Conservation (phyloP, 495 filamentous ascomycete genomes). For the Hypomontagnella monticulosa region DNA sequence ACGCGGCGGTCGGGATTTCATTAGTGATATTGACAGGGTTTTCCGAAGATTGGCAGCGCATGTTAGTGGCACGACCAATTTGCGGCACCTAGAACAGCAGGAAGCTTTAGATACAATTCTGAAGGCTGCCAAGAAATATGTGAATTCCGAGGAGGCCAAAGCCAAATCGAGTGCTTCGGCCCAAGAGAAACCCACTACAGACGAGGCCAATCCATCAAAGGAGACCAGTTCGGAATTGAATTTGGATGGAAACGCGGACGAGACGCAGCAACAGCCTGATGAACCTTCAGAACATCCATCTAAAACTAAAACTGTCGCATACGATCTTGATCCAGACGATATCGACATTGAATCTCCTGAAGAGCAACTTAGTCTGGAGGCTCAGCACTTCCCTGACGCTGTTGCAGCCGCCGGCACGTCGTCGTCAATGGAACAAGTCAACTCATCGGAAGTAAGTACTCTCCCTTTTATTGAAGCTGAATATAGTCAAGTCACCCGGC, state of each 20-base stretch:
- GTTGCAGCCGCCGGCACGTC: constrained; percentile 1
- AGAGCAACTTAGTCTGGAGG: constrained; percentile 45
- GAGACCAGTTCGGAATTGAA: background rate
- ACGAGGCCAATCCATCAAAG: constrained; percentile 1
- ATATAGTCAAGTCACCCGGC: background rate
- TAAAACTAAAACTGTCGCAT: constrained; percentile 40
- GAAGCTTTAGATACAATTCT: constrained; percentile 56
- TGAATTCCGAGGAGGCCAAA: constrained; percentile 47
- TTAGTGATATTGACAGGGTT: constrained; percentile 52
- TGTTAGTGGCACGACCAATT: constrained; percentile 43
- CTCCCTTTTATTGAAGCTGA: background rate
- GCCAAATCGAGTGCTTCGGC: background rate
- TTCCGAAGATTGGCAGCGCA: constrained; percentile 48
- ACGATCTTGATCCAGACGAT: constrained; percentile 55
- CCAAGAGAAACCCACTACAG: background rate
- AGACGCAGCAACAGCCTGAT: constrained; percentile 1
- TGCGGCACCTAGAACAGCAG: constrained; percentile 41
- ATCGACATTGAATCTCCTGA: constrained; percentile 59
- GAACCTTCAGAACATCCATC: constrained; percentile 3
- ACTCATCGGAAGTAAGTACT: constrained; percentile 12
- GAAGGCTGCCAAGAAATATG: constrained; percentile 56
- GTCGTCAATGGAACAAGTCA: constrained; percentile 7
- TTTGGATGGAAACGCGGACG: background rate
- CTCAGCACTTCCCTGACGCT: constrained; percentile 32
- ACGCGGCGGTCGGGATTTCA: constrained; percentile 50